phyloP scores from a whole-genome alignment of 73 alveolate species.

The Diophrys sp. region DNA sequence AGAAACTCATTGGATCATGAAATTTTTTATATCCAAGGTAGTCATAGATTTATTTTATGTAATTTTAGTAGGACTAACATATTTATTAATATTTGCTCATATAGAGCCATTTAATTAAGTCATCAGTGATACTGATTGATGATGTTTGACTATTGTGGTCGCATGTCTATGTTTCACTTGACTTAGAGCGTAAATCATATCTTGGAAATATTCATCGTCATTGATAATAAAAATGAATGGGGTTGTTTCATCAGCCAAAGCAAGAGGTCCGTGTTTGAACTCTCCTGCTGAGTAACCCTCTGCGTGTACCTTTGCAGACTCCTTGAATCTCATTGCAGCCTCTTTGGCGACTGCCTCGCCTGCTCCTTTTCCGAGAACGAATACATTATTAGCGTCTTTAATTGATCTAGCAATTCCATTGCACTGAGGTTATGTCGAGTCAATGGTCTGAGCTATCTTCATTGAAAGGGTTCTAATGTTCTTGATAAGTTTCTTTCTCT shows the following conservation, averaged over 20 bases:
- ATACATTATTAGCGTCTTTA: conserved; percentile 45
- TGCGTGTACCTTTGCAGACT: conserved; percentile 90
- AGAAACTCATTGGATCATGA: too few relatives aligned
- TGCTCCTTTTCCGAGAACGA: conserved; percentile 85
- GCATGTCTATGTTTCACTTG: background rate
- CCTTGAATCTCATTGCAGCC: conserved; percentile 94
- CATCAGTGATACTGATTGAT: too few relatives aligned
- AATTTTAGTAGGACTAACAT: too few relatives aligned
- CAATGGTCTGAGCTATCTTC: conserved; percentile 9
- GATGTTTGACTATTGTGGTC: background rate
- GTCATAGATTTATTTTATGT: too few relatives aligned
- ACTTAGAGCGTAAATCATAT: background rate
- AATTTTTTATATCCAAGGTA: too few relatives aligned
- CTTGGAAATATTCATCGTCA: conserved; percentile 54
- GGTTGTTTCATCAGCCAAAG: conserved; percentile 48
- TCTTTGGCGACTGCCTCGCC: conserved; percentile 90
- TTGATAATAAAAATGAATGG: conserved; percentile 65
- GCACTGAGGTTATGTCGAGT: conserved; percentile 2
- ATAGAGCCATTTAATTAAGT: too few relatives aligned
- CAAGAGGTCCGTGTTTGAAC: conserved; percentile 80
- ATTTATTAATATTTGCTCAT: too few relatives aligned
- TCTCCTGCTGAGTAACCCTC: conserved; percentile 96
- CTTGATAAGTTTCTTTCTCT: conserved; percentile 18
- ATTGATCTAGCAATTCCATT: conserved; percentile 53
- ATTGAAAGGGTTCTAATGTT: conserved; percentile 13